These are phyloP conservation scores for Herpetomonas samuelpessoai DNA, from an alignment of 208 protist species.

Conservation along the genomic window DNA sequence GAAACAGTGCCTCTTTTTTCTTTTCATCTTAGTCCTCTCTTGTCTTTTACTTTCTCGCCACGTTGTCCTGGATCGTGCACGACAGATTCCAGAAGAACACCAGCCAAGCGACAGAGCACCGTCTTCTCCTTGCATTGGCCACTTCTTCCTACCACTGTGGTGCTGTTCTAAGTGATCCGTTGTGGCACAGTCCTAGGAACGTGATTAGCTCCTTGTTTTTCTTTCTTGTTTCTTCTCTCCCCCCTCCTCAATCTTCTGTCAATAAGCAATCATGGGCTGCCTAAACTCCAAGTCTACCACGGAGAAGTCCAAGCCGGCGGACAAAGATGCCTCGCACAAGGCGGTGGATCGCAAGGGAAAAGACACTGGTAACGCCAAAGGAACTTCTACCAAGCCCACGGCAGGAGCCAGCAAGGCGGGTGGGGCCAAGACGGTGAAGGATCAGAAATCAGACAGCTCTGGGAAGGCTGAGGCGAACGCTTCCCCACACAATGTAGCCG, in stretches of 20 bases:
- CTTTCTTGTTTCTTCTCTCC: constrained; percentile 2
- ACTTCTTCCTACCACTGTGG: too few species aligned
- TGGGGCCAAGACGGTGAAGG: constrained; percentile 6
- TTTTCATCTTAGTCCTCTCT: too few species aligned
- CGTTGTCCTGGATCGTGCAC: too few species aligned
- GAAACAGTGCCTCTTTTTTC: too few species aligned
- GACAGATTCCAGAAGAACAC: too few species aligned
- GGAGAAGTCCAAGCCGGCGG: constrained; percentile 15
- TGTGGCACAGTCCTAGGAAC: too few species aligned
- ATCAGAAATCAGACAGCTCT: constrained; percentile 3
- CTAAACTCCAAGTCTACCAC: constrained; percentile 46
- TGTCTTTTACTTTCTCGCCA: too few species aligned
- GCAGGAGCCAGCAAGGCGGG: constrained; percentile 6
- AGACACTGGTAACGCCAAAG: neutral
- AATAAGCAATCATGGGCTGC: constrained; percentile 40
- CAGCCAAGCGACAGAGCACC: too few species aligned
- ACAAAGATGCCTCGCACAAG: constrained; percentile 8
- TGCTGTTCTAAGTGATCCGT: too few species aligned
- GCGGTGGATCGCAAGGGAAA: neutral
- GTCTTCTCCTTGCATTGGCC: too few species aligned
- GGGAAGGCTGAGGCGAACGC: constrained; percentile 5
- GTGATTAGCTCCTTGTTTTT: too few species aligned
- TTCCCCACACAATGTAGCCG: constrained; percentile 22
- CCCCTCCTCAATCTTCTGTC: constrained; percentile 6
- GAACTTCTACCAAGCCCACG: neutral